Evolutionary conservation across 371 early-diverging fungal species (phyloP).

Genomic region (Actinomortierella ambigua): DNA sequence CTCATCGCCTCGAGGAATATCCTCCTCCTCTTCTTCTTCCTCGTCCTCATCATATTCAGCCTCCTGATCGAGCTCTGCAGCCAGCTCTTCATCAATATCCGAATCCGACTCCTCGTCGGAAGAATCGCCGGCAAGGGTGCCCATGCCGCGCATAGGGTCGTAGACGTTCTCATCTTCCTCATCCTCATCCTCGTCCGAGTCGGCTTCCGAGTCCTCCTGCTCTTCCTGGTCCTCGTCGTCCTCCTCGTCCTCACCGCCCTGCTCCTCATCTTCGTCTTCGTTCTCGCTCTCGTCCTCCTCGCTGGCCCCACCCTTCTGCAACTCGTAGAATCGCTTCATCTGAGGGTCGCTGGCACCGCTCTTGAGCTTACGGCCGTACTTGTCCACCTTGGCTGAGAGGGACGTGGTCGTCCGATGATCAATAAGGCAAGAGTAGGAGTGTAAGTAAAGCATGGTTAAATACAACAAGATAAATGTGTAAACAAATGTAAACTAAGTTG

Average conservation of each 20-base stretch:
- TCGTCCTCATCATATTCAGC: constrained; percentile 58
- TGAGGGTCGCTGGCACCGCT: constrained; percentile 57
- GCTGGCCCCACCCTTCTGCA: constrained; percentile 48
- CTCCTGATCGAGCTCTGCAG: constrained; percentile 47
- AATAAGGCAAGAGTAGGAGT: neutral
- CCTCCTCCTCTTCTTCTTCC: constrained; percentile 60
- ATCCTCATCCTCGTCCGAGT: constrained; percentile 32
- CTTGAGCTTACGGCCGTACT: constrained; percentile 80
- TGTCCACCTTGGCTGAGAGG: constrained; percentile 79
- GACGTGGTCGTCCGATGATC: neutral
- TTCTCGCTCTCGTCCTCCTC: constrained; percentile 48
- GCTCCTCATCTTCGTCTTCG: constrained; percentile 19
- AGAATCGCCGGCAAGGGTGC: constrained; percentile 67
- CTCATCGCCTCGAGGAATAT: constrained; percentile 84
- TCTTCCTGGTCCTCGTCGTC: constrained; percentile 55
- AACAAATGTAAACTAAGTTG: neutral
- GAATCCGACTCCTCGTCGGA: constrained; percentile 55
- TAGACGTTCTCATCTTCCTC: constrained; percentile 43
- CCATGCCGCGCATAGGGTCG: constrained; percentile 89
- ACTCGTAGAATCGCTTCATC: constrained; percentile 61
- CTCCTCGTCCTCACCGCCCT: constrained; percentile 54
- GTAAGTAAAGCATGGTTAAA: neutral
- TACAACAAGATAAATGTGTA: neutral
- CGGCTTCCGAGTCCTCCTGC: constrained; percentile 20
- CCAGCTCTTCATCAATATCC: constrained; percentile 55